These are phyloP conservation scores for Mucor mucedo DNA, from an alignment of 371 early-diverging fungal genomes.

Conservation along the genomic window DNA sequence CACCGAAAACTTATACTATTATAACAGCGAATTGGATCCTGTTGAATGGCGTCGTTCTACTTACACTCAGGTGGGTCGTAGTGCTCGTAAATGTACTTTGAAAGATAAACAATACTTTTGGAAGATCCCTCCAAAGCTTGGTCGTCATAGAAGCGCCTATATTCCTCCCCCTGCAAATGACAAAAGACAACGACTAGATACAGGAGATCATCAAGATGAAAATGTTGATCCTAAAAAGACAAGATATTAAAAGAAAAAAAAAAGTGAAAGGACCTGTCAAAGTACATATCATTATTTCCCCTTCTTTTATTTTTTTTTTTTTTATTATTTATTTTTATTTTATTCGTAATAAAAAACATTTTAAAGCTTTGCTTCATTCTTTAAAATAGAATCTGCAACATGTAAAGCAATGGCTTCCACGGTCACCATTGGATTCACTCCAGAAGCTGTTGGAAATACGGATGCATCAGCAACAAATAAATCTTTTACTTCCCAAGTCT, in stretches of 20 bases:
- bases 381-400: conserved; percentile 35
- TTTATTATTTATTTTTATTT: conserved; percentile 16
- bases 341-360: not conserved
- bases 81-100: conserved; percentile 69
- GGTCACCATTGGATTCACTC: conserved; percentile 83
- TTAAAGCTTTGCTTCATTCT: conserved; percentile 26
- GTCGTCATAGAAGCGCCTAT: conserved; percentile 55
- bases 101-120: conserved; percentile 73
- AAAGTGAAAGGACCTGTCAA: not conserved
- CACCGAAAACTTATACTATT: conserved; percentile 65
- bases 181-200: conserved; percentile 13
- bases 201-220: conserved; percentile 13
- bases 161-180: conserved; percentile 48
- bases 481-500: conserved; percentile 76
- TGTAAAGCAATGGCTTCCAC: conserved; percentile 48
- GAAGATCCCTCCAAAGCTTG: conserved; percentile 68
- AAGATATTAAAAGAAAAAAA: conserved; percentile 9
- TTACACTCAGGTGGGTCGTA: conserved; percentile 62
- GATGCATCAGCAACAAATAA: conserved; percentile 79
- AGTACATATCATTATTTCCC: conserved; percentile 11
- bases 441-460: conserved; percentile 72
- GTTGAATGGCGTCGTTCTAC: conserved; percentile 59
- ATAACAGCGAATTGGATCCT: conserved; percentile 63
- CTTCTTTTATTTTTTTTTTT: not conserved
- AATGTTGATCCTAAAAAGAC: conserved; percentile 23